Evolutionary conservation across 1,139 yeast species (phyloP), one percentile per base, ranked within the genome.

Genomic region (Saccharomyces hybrid): DNA sequence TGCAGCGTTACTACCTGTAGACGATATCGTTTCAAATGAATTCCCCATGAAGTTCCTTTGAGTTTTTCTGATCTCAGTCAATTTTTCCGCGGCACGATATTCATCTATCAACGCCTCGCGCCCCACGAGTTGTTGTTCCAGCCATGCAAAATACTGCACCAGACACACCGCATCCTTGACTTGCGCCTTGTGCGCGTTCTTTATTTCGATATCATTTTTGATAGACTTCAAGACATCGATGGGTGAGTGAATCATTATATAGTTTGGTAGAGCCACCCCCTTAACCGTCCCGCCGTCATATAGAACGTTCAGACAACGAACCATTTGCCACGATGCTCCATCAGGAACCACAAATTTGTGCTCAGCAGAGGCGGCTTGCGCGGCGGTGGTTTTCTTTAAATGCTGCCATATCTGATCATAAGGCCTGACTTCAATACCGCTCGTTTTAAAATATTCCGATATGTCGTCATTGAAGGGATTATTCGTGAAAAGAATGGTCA

Each of bases 1-100:
- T 0, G 99, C 96, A 5, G 96, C 95, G 68, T 91, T 93, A 11
- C 95, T 79, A 3, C 99, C 99, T 0, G 96, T 82, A 1, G 98
- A 86, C 52, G 97, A 87, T 50, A 93, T 93, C 0, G 98, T 90
- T 57, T 86, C 91, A 69, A 93, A 93, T 1, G 97, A 88, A 54
- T 88, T 81, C 0, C 97, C 98, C 54, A 78, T 80, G 69, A 85
- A 93, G 62, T 84, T 73, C 52, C 75, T 75, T 64, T 83, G 82
- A 57, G 78, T 73, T 56, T 79, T 70, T 68, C 97, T 79, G 67
- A 88, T 83, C 61, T 80, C 81, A 47, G 75, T 72, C 54, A 85
- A 73, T 69, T 88, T 82, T 56, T 80, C 80, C 54, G 88, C 93
- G 2, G 95, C 99, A 50, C 80, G 81, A 59, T 81, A 78, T 73